These are phyloP conservation scores for Suillus discolor DNA, from an alignment of 768 basidiomycete genomes.

Conservation along the genomic window DNA sequence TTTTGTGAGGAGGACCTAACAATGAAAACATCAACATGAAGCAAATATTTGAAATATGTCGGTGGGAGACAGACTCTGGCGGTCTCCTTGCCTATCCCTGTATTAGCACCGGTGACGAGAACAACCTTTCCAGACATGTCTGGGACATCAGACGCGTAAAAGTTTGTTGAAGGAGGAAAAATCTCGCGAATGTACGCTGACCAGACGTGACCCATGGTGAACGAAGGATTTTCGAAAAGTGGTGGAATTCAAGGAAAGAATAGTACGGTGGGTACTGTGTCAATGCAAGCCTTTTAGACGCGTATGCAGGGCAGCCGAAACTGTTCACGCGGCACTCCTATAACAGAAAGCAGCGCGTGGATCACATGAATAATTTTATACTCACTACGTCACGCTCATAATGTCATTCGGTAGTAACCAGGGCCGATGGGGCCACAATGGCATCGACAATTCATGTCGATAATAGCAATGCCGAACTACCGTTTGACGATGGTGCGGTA, in stretches of 20 bases:
- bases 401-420: no score
- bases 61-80: constrained; percentile 13
- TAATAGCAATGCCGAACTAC: no score
- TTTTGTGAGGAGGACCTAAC: constrained; percentile 42
- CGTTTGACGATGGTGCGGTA: no score
- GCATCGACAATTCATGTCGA: no score
- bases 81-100: constrained; percentile 51
- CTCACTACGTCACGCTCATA: no score
- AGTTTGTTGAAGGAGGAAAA: constrained; percentile 27
- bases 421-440: no score
- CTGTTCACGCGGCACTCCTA: no score
- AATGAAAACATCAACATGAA: not conserved
- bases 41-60: not conserved
- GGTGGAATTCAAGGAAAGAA: not conserved
- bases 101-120: constrained; percentile 49
- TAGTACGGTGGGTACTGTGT: no score
- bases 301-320: no score
- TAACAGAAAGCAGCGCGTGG: no score
- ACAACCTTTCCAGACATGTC: constrained; percentile 37
- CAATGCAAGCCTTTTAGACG: no score
- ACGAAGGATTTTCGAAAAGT: not conserved
- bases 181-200: constrained; percentile 12
- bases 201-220: constrained; percentile 12
- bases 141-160: constrained; percentile 31
- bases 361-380: no score